Conservation (phyloP, 2,329 filamentous ascomycete genomes). For the Nothopassalora personata region DNA sequence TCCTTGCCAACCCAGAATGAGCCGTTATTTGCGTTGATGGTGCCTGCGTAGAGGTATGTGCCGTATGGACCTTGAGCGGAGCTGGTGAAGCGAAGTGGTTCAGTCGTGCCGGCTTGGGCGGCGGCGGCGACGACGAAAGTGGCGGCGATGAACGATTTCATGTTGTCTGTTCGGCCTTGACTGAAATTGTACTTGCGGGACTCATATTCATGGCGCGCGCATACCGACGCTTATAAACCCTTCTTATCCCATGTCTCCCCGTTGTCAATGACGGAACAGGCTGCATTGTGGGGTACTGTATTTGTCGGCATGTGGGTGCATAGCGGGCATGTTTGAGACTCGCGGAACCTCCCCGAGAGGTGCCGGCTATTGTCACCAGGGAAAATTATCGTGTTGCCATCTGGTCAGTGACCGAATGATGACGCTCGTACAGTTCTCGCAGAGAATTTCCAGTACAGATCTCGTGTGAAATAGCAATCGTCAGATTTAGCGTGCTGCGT, state of each 20-base stretch:
- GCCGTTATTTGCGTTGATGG: not conserved
- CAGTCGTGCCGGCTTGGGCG: not conserved
- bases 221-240: not conserved
- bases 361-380: too few relatives aligned
- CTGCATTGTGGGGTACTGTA: not conserved
- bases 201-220: not conserved
- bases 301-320: not conserved
- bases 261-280: not conserved
- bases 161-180: not conserved
- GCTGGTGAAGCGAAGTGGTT: constrained; percentile 1
- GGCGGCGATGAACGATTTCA: not conserved
- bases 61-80: not conserved
- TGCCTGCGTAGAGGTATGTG: not conserved
- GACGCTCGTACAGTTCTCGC: not conserved
- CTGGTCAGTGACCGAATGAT: not conserved
- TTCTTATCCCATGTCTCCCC: not conserved
- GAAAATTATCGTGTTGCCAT: not conserved
- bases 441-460: not conserved
- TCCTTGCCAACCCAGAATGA: constrained; percentile 3
- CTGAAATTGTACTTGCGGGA: not conserved
- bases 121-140: not conserved
- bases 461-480: not conserved
- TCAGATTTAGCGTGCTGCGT: not conserved
- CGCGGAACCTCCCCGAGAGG: too few relatives aligned
- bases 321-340: too few relatives aligned